These are phyloP conservation scores for Microthyrium microscopicum DNA, from an alignment of 2,329 filamentous ascomycete species.

Conservation along the genomic window DNA sequence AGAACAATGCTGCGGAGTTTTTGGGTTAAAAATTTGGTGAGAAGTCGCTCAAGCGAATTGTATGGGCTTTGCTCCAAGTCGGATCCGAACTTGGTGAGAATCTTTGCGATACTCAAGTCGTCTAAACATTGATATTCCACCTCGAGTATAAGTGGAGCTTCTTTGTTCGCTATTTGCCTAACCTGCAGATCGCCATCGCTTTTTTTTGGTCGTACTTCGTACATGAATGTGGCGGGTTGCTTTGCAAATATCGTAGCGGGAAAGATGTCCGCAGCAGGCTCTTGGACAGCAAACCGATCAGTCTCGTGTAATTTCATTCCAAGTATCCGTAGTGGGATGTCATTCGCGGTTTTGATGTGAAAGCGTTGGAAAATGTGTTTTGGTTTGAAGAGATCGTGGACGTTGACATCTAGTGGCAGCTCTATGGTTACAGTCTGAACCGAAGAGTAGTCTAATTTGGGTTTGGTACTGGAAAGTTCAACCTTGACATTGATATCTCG, in stretches of 20 bases:
- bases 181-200: constrained; percentile 24
- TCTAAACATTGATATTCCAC: constrained; percentile 63
- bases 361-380: constrained; percentile 72
- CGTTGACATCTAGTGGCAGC: constrained; percentile 81
- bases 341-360: constrained; percentile 66
- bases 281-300: constrained; percentile 48
- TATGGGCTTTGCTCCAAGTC: constrained; percentile 32
- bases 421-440: constrained; percentile 51
- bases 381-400: constrained; percentile 89
- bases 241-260: constrained; percentile 55
- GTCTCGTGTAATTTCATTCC: constrained; percentile 55
- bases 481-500: constrained; percentile 54
- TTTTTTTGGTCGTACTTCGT: constrained; percentile 44
- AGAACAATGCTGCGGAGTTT: constrained; percentile 29
- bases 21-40: constrained; percentile 33
- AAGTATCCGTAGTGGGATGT: constrained; percentile 58
- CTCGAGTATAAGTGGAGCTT: constrained; percentile 42
- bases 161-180: constrained; percentile 19
- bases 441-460: constrained; percentile 46
- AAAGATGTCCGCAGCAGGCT: constrained; percentile 26
- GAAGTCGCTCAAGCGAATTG: constrained; percentile 29
- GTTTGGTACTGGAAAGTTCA: constrained; percentile 60
- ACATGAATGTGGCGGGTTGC: constrained; percentile 66
- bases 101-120: constrained; percentile 45
- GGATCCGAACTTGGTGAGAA: constrained; percentile 28